Percentiles rank a stretch among this genome's conserved stretches.
These are phyloP conservation scores for Pisolithus orientalis DNA, from an alignment of 768 basidiomycete species.

Conservation along the genomic window DNA sequence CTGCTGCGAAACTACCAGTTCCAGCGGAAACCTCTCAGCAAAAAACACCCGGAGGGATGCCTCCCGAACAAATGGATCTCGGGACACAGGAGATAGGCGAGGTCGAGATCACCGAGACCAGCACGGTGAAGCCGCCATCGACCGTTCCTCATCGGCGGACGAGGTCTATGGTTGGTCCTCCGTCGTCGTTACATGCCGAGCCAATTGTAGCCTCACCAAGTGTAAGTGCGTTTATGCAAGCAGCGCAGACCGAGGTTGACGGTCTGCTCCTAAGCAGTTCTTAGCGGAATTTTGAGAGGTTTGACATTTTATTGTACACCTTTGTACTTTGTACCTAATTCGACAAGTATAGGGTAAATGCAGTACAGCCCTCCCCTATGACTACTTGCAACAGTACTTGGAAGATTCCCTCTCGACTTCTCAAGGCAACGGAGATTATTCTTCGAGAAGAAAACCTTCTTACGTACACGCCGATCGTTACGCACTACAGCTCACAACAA, in stretches of 20 bases:
- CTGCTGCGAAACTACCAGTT: neutral
- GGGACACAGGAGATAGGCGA: neutral
- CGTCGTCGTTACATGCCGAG: conserved; percentile 6
- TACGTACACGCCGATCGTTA: no score
- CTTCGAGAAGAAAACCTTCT: no score
- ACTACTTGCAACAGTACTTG: no score
- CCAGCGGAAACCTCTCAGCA: no score
- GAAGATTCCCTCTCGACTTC: no score
- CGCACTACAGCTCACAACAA: no score
- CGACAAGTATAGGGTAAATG: no score
- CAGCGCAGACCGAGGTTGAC: neutral
- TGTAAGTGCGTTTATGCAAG: neutral
- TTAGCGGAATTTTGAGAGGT: conserved; percentile 4
- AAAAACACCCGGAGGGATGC: no score
- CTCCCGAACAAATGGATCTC: no score
- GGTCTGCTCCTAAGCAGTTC: neutral
- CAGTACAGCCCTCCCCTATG: no score
- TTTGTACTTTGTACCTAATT: neutral
- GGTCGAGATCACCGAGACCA: neutral
- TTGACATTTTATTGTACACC: neutral
- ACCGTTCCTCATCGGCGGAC: conserved; percentile 18
- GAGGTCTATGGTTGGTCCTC: conserved; percentile 22
- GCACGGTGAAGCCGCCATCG: neutral
- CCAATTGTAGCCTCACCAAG: neutral
- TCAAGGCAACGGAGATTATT: no score